Evolutionary conservation across 768 basidiomycete genomes (phyloP).

Genomic region (Mycena epipterygia): DNA sequence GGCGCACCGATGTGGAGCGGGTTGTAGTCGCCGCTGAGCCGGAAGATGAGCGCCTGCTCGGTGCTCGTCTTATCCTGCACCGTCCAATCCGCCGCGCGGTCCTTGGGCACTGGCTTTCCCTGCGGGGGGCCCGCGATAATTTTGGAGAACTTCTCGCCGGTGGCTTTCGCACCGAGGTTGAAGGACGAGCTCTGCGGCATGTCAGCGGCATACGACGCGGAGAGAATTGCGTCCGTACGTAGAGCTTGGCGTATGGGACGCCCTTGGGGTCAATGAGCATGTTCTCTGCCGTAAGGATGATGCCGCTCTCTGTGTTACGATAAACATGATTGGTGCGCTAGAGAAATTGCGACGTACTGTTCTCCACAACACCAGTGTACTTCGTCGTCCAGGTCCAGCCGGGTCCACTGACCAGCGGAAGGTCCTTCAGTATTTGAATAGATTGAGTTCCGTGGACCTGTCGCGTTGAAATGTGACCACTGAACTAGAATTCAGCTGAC

Average conservation of each 20-base stretch:
- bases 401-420: slow-evolving; percentile 80
- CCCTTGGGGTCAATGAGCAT: slow-evolving; percentile 74
- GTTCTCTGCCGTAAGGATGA: slow-evolving; percentile 77
- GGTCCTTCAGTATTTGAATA: slow-evolving; percentile 83
- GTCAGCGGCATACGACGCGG: background rate
- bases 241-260: slow-evolving; percentile 71
- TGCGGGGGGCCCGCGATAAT: slow-evolving; percentile 70
- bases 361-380: slow-evolving; percentile 82
- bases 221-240: slow-evolving; percentile 52
- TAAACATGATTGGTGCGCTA: too few relatives aligned
- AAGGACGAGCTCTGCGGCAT: slow-evolving; percentile 70
- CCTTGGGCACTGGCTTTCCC: slow-evolving; percentile 72
- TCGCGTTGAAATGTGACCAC: background rate
- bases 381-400: slow-evolving; percentile 84
- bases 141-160: slow-evolving; percentile 73
- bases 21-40: slow-evolving; percentile 85
- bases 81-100: slow-evolving; percentile 71
- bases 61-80: slow-evolving; percentile 72
- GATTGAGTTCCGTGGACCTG: slow-evolving; percentile 86
- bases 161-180: slow-evolving; percentile 77
- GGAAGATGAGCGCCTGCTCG: slow-evolving; percentile 79
- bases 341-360: slow-evolving; percentile 66
- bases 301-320: slow-evolving; percentile 79
- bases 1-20: slow-evolving; percentile 78
- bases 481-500: too few relatives aligned